Conservation (phyloP, 805 yeast species). For the Saccharomycopsis malanga region DNA sequence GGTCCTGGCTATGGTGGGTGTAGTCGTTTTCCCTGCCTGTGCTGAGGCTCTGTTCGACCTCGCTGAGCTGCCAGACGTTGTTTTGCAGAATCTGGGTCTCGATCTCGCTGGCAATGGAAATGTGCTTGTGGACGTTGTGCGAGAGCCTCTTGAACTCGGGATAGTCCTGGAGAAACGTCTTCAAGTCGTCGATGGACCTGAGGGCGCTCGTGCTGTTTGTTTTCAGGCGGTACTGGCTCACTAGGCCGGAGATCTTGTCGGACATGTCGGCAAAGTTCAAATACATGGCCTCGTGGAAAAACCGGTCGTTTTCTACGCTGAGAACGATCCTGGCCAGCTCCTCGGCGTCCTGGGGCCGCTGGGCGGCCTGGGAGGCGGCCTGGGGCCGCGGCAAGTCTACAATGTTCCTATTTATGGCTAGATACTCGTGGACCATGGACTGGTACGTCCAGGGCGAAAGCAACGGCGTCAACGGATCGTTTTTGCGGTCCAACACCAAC, state of each 20-base stretch:
- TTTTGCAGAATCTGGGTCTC: slow-evolving; percentile 60
- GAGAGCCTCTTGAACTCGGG: slow-evolving; percentile 91
- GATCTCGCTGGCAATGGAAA: slow-evolving; percentile 81
- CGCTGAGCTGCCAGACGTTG: slow-evolving; percentile 79
- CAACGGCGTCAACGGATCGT: slow-evolving; percentile 91
- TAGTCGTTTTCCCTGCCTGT: slow-evolving; percentile 42
- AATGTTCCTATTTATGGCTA: slow-evolving; percentile 76
- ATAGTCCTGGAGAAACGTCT: slow-evolving; percentile 80
- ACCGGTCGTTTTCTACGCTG: slow-evolving; percentile 64
- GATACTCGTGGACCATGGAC: slow-evolving; percentile 90
- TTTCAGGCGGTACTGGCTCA: slow-evolving; percentile 70
- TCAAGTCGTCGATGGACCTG: slow-evolving; percentile 77
- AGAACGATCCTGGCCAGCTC: slow-evolving; percentile 59
- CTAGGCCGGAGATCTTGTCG: slow-evolving; percentile 77
- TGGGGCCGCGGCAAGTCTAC: slow-evolving; percentile 58
- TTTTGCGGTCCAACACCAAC: slow-evolving; percentile 71
- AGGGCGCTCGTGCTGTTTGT: slow-evolving; percentile 59
- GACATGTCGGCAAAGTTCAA: slow-evolving; percentile 93
- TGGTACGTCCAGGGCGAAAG: slow-evolving; percentile 97
- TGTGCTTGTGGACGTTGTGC: slow-evolving; percentile 85
- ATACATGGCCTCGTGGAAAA: slow-evolving; percentile 75
- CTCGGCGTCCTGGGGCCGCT: slow-evolving; percentile 25
- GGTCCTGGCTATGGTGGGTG: slow-evolving; percentile 43
- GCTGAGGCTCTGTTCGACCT: slow-evolving; percentile 79
- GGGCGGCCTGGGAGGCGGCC: slow-evolving; percentile 34